Conservation (phyloP, 2,329 filamentous ascomycete species). For the Fusarium hainanense region DNA sequence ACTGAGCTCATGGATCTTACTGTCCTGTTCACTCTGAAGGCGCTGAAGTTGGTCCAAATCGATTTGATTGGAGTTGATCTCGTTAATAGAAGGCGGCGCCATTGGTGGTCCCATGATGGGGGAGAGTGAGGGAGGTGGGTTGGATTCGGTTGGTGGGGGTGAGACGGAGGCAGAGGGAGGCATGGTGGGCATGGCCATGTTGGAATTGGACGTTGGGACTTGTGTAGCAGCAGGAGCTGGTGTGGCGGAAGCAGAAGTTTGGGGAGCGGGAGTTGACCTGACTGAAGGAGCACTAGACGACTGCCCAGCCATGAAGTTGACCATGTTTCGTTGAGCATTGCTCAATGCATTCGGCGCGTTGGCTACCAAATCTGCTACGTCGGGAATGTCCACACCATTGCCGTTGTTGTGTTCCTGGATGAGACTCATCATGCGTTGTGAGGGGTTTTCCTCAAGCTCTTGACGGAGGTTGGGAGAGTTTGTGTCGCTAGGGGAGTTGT, state of each 20-base stretch:
- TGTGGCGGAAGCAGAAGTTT: constrained; percentile 16
- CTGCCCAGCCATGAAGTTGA: constrained; percentile 68
- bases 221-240: constrained; percentile 18
- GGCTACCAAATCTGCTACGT: constrained; percentile 62
- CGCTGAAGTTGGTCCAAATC: constrained; percentile 84
- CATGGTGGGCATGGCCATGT: constrained; percentile 37
- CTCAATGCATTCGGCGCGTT: constrained; percentile 66
- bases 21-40: constrained; percentile 81
- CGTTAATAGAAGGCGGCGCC: constrained; percentile 64
- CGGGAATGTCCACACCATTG: constrained; percentile 63
- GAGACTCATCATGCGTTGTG: constrained; percentile 72
- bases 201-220: constrained; percentile 20
- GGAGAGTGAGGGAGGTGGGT: constrained; percentile 57
- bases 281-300: constrained; percentile 43
- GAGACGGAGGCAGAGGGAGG: constrained; percentile 43
- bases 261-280: constrained; percentile 35
- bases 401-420: constrained; percentile 68
- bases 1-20: constrained; percentile 79
- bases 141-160: constrained; percentile 39
- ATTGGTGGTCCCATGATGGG: constrained; percentile 60
- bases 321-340: constrained; percentile 68
- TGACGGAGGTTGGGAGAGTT: constrained; percentile 64
- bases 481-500: constrained; percentile 59
- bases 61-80: constrained; percentile 75
- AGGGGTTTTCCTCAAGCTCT: constrained; percentile 67